These are phyloP conservation scores for Leccinum variicolor DNA, from an alignment of 768 basidiomycete species.

Conservation along the genomic window DNA sequence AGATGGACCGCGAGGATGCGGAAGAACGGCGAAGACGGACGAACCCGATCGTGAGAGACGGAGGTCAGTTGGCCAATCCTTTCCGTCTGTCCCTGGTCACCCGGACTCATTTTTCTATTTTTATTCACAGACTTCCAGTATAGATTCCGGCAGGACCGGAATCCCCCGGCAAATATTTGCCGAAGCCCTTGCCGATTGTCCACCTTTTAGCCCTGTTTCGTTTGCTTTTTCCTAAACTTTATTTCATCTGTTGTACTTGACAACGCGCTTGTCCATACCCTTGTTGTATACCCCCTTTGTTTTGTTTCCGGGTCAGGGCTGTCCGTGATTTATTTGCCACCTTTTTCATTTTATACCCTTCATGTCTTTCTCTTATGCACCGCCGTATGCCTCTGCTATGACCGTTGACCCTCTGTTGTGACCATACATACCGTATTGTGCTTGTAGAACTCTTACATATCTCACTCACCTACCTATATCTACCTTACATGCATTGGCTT, in stretches of 20 bases:
- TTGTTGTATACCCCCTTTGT: slow-evolving; percentile 6
- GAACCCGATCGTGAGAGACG: slow-evolving; percentile 67
- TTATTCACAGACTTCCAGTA: slow-evolving; percentile 55
- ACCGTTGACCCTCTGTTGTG: slow-evolving; percentile 5
- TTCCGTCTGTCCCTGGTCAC: background rate
- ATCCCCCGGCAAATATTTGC: slow-evolving; percentile 39
- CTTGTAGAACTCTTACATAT: slow-evolving; percentile 16
- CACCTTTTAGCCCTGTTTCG: slow-evolving; percentile 45
- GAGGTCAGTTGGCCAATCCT: slow-evolving; percentile 31
- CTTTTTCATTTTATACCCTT: slow-evolving; percentile 14
- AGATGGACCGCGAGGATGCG: slow-evolving; percentile 65
- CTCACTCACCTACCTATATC: slow-evolving; percentile 12
- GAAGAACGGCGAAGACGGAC: slow-evolving; percentile 44
- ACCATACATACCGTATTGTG: slow-evolving; percentile 22
- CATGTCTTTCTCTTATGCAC: slow-evolving; percentile 17
- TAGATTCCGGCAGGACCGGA: slow-evolving; percentile 50
- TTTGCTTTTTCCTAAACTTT: slow-evolving; percentile 11
- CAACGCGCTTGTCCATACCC: slow-evolving; percentile 18
- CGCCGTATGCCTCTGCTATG: slow-evolving; percentile 16
- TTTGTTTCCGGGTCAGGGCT: background rate
- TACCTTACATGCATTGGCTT: slow-evolving; percentile 18
- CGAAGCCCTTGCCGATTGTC: slow-evolving; percentile 52
- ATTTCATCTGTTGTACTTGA: slow-evolving; percentile 24
- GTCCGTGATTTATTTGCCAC: background rate
- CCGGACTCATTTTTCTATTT: slow-evolving; percentile 1